A percentile compares a stretch with the other conserved stretches of the same genome.
Evolutionary conservation across 768 basidiomycete species (phyloP).

Genomic region (Cytidiella melzeri): DNA sequence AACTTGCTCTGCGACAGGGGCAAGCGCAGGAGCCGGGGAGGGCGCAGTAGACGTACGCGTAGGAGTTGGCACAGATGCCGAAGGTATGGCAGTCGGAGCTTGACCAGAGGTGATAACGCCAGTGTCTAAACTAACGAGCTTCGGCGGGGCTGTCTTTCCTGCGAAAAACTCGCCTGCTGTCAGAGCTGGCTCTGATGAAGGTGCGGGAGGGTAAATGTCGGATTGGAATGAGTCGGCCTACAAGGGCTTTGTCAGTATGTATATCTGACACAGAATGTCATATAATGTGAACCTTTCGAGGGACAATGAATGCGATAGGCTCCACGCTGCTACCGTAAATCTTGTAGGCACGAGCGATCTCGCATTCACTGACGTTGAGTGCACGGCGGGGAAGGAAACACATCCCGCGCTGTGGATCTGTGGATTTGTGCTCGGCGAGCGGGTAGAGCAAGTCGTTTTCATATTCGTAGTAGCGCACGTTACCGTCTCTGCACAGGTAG

Average conservation of each 20-base stretch:
- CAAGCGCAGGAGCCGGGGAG: slow-evolving; percentile 26
- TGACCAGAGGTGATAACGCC: slow-evolving; percentile 39
- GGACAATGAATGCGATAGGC: slow-evolving; percentile 93
- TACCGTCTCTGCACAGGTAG: slow-evolving; percentile 80
- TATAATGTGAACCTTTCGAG: slow-evolving; percentile 79
- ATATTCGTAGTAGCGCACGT: slow-evolving; percentile 96
- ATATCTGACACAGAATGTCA: neutral
- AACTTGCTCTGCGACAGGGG: slow-evolving; percentile 6
- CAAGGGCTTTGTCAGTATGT: no score
- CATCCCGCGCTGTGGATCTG: slow-evolving; percentile 94
- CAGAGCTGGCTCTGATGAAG: slow-evolving; percentile 73
- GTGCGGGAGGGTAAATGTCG: slow-evolving; percentile 93
- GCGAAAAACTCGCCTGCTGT: slow-evolving; percentile 82
- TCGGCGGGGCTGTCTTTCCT: slow-evolving; percentile 74
- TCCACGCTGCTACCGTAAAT: slow-evolving; percentile 69
- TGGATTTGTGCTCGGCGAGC: slow-evolving; percentile 80
- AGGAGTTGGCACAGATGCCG: slow-evolving; percentile 22
- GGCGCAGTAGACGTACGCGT: slow-evolving; percentile 16
- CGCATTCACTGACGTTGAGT: slow-evolving; percentile 84
- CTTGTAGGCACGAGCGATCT: slow-evolving; percentile 94
- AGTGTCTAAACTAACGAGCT: slow-evolving; percentile 75
- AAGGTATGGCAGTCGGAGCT: slow-evolving; percentile 22
- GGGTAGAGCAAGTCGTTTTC: slow-evolving; percentile 77
- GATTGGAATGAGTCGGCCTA: slow-evolving; percentile 95
- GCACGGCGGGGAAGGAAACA: slow-evolving; percentile 93